Evolutionary conservation across 768 basidiomycete genomes (phyloP).

Genomic region (Paxillus ammoniavirescens): DNA sequence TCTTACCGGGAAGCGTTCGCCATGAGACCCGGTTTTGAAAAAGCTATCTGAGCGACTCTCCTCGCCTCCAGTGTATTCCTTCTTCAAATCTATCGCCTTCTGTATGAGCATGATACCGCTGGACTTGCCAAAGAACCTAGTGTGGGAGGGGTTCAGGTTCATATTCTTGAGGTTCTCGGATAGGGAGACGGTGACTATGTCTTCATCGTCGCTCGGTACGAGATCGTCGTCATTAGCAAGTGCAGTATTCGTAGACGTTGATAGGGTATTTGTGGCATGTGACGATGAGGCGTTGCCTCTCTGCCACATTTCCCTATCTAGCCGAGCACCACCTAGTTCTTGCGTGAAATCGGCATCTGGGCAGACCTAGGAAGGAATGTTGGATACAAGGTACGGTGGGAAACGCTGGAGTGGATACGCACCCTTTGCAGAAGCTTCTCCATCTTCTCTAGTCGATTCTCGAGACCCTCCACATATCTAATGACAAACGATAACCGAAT

Average conservation of each 20-base stretch:
- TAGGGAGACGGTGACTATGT: conserved; percentile 21
- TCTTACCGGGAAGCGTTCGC: conserved; percentile 26
- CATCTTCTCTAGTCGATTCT: conserved; percentile 62
- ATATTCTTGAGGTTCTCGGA: conserved; percentile 25
- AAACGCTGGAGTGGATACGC: not conserved
- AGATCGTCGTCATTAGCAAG: conserved; percentile 18
- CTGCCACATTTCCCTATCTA: conserved; percentile 40
- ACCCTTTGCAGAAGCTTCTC: conserved; percentile 59
- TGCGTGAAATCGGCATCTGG: conserved; percentile 62
- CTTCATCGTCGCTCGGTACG: conserved; percentile 29
- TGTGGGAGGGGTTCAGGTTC: conserved; percentile 7
- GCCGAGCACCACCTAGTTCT: conserved; percentile 46
- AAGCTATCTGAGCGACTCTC: conserved; percentile 10
- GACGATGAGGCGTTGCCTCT: conserved; percentile 11
- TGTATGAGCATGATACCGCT: conserved; percentile 42
- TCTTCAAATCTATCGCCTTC: conserved; percentile 56
- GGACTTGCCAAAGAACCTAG: conserved; percentile 39
- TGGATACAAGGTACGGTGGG: conserved; percentile 2
- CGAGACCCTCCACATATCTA: conserved; percentile 65
- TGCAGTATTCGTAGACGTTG: conserved; percentile 6
- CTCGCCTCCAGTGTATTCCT: conserved; percentile 46
- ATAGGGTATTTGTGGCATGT: conserved; percentile 13
- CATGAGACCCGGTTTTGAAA: conserved; percentile 20
- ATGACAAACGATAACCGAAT: not conserved
- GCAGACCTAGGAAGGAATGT: conserved; percentile 47